A percentile compares a stretch with the other conserved stretches of the same genome.
These are phyloP conservation scores for Linum lewisii DNA, from an alignment of 345 rosid genomes.

Conservation along the genomic window DNA sequence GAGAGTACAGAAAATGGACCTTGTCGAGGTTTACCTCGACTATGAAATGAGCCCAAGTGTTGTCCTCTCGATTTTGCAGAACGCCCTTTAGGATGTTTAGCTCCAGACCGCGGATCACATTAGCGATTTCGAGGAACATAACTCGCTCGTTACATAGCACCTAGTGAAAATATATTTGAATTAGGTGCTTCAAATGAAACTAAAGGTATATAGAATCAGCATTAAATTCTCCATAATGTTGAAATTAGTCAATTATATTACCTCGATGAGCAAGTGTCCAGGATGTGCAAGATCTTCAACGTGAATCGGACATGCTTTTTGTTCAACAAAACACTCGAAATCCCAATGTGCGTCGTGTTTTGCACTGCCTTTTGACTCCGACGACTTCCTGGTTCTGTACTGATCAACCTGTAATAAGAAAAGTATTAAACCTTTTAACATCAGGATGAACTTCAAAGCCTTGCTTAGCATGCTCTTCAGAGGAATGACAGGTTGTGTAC, in stretches of 20 bases:
- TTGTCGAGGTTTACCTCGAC: conserved; percentile 34
- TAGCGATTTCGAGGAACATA: conserved; percentile 47
- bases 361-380: conserved; percentile 14
- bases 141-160: conserved; percentile 49
- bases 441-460: too few species aligned
- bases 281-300: conserved; percentile 54
- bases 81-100: conserved; percentile 46
- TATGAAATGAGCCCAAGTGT: conserved; percentile 55
- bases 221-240: background rate
- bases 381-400: conserved; percentile 21
- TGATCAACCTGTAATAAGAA: conserved; percentile 16
- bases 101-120: conserved; percentile 31
- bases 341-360: conserved; percentile 38
- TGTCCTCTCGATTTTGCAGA: conserved; percentile 23
- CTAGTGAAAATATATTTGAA: conserved; percentile 20
- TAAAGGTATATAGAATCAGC: background rate
- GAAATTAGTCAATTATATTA: too few species aligned
- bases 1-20: background rate
- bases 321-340: conserved; percentile 31
- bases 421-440: background rate
- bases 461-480: too few species aligned
- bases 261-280: conserved; percentile 59
- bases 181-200: background rate
- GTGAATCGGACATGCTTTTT: conserved; percentile 37
- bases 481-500: too few species aligned